Base-by-base conservation (phyloP, 495 filamentous ascomycete species). In the Xylaria bambusicola region DNA sequence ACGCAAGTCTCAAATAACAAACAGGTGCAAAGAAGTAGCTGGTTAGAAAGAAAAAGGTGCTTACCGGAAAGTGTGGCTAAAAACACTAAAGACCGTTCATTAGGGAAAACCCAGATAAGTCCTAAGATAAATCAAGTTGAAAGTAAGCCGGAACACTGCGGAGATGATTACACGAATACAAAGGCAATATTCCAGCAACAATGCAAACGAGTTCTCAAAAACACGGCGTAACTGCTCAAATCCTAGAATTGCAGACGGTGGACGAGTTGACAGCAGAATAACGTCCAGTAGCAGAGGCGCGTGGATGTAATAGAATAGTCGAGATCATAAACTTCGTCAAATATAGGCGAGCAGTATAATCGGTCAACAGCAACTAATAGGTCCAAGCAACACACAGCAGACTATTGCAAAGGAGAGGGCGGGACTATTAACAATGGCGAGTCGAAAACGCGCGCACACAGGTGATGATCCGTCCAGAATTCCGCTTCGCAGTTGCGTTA, bases 101-200 rank as follows among this genome's bases (percentile, higher is more conserved):
- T 38, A 3, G 15, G 3, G 36, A 38, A 6, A 15, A 38, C 31
- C 54, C 61, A 66, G 58, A 42, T 0, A n/a, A 23, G 12, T 17
- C 36, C 31, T 33, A 33, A 12, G 8, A 57, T 36, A 48, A 48
- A 56, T n/a, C 27, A 56, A 67, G 61, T 29, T 44, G 36, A 56
- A 40, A 40, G 26, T 54, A 58, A 35, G 21, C 27, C n/a, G 52
- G 58, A 58, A 55, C 41, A 55, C 45, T 31, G 18, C 47, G 18
- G 9, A 44, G 24, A 17, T 13, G 40, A 44, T 42, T 2, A 62
- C 41, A 44, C 21, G 41, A 52, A 56, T 55, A 65, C 66, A 67
- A 58, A 51, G 69, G 69, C 69, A 70, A 70, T 71, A 71, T 71
- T 67, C 56, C 69, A 71, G 69, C 69, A 71, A 52, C 69, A 62